A percentile compares a stretch with the other conserved stretches of the same genome.
These are phyloP conservation scores for Rusavskia elegans DNA, from an alignment of 495 filamentous ascomycete genomes.

Conservation along the genomic window DNA sequence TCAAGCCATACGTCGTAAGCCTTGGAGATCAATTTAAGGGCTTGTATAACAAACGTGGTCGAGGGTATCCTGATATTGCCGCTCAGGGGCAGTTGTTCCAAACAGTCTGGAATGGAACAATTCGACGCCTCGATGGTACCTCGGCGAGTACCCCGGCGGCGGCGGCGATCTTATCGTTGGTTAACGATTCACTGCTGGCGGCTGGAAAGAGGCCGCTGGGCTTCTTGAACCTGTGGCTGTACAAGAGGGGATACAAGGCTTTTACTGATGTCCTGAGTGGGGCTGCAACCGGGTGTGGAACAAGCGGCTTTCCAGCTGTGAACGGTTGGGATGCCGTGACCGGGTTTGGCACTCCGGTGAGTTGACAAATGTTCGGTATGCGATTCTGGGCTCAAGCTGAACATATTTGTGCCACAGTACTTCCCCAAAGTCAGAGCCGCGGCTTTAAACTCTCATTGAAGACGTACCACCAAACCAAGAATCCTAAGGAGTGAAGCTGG, in stretches of 20 bases:
- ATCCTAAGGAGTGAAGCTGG: too few species aligned
- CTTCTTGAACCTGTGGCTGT: constrained; percentile 66
- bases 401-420: not conserved
- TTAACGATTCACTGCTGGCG: constrained; percentile 50
- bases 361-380: not conserved
- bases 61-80: constrained; percentile 59
- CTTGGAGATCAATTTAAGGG: constrained; percentile 30
- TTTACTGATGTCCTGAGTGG: constrained; percentile 50
- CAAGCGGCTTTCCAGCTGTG: constrained; percentile 34
- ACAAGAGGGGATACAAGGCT: constrained; percentile 31
- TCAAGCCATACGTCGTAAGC: constrained; percentile 36
- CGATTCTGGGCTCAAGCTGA: not conserved
- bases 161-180: constrained; percentile 43
- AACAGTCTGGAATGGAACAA: constrained; percentile 34
- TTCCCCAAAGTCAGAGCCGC: constrained; percentile 6
- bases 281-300: constrained; percentile 43
- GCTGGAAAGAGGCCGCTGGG: constrained; percentile 41
- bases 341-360: constrained; percentile 38
- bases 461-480: not conserved
- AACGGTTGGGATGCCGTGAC: constrained; percentile 47
- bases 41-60: constrained; percentile 44
- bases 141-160: constrained; percentile 49
- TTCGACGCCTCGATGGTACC: constrained; percentile 43
- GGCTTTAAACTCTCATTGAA: not conserved
- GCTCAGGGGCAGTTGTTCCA: constrained; percentile 42